Base-by-base conservation (phyloP, 2,329 filamentous ascomycete species). In the Colletotrichum spinosum region DNA sequence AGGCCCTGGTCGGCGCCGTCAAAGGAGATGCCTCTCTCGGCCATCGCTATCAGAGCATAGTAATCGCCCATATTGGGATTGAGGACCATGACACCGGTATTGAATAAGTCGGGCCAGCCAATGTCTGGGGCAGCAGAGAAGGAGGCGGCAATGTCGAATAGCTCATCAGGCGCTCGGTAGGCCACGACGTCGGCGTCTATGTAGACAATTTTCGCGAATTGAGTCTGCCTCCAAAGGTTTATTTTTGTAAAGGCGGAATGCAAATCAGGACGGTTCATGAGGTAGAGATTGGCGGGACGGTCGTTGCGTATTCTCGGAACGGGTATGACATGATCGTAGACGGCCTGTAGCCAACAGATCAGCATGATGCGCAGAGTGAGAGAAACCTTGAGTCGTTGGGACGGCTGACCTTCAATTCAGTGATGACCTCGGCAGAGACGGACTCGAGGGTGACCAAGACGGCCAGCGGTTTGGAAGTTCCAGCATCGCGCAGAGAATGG, bases 61-160 rank as follows among this genome's bases (percentile, higher is more conserved):
- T 94, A 98, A 70, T 97, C 94, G 62, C 90, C 91, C 86, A 94
- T 83, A 78, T 95, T 91, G 39, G 96, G 96, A 13, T 86, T 90
- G 65, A 99, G 79, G 41, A 94, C 93, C 93, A 99, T 97, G 71
- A 99, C 89, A 73, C 96, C 96, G n/a, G 92, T 94, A 80, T 99
- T 99, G 88, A 98, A 98, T 67, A 94, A 87, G 80, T 99, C 96
- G 39, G 96, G 96, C 96, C 96, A 99, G 71, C 96, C 96, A 72
- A 98, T 94, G 78, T 99, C 96, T 38, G 96, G 94, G 10, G 92
- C 94, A 2, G 96, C 89, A 45, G 88, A 86, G 74, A 90, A 90
- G 58, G 83, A 74, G 52, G 87, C 80, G 5, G 81, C 73, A 33
- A 89, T 76, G 61, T 90, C 85, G 74, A 99, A 97, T 60, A 99